These are phyloP conservation scores for Sporopachydermia lactativora DNA, from an alignment of 805 yeast species.

Conservation along the genomic window DNA sequence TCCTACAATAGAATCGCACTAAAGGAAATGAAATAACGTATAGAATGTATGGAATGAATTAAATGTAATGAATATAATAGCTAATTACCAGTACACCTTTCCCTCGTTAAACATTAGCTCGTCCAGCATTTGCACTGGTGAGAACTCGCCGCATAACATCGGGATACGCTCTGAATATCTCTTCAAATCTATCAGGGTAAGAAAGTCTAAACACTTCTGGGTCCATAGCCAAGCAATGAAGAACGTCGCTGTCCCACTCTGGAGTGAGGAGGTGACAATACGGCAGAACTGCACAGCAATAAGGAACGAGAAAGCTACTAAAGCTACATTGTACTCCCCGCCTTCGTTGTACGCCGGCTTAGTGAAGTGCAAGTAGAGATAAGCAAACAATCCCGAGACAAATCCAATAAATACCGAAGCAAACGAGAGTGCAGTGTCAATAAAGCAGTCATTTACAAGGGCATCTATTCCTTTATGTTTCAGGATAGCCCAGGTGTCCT, in stretches of 20 bases:
- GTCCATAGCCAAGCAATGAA: constrained; percentile 72
- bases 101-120: neutral
- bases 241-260: constrained; percentile 72
- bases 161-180: constrained; percentile 51
- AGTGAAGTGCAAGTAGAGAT: constrained; percentile 52
- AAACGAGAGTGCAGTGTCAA: constrained; percentile 66
- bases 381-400: constrained; percentile 46
- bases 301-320: constrained; percentile 59
- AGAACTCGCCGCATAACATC: constrained; percentile 25
- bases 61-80: too few species aligned
- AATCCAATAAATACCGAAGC: constrained; percentile 63
- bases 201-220: constrained; percentile 70
- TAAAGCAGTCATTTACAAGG: constrained; percentile 68
- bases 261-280: constrained; percentile 58
- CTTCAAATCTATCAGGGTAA: constrained; percentile 56
- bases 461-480: constrained; percentile 76
- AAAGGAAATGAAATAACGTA: too few species aligned
- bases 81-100: too few species aligned
- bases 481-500: constrained; percentile 67
- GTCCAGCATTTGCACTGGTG: neutral
- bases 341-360: constrained; percentile 46
- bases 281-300: constrained; percentile 66
- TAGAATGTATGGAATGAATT: too few species aligned
- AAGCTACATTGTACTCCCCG: constrained; percentile 55
- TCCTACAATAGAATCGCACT: too few species aligned